Base-by-base conservation (phyloP, 148 eudicot genomes). In the Fagopyrum tataricum region DNA sequence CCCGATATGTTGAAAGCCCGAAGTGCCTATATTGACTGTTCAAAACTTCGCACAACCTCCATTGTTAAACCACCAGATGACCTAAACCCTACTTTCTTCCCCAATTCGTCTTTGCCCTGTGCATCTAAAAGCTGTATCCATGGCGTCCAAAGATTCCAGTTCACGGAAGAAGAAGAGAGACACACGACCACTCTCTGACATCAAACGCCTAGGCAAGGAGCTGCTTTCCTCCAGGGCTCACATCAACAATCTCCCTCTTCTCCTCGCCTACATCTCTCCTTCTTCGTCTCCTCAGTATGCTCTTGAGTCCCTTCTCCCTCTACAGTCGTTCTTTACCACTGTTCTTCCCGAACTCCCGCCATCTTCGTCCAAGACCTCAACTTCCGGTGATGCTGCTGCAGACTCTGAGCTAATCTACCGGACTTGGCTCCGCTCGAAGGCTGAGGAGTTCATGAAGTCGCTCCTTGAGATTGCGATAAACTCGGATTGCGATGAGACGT, bases 391-490 rank as follows among this genome's bases (percentile, higher is more conserved):
- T 18, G 78, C 64, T 13, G 68, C 44, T 17, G 17, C 76, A 5
- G 95, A 90, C 43, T 80, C 96, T 6, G 97, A 94, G 51, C 70
- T 85, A 59, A 81, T 91, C 15, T 94, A 88, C 78, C 83, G 78
- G 23, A 82, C 88, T 4, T 91, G 98, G 98, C 84, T 91, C 18
- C 90, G 96, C 46, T 76, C 91, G 14, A 94, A 91, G 82, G 88
- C 87, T 58, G 93, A 89, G 39, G 88, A 88, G 37, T 78, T 91
- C 20, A 81, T 79, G 17, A 76, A 47, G 10, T 78, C 85, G 2
- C 83, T 91, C 4, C 39, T 94, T 20, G 79, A 82, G 12, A 74
- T 91, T 51, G 79, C 77, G 2, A 72, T 82, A 44, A 85, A 85
- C 44, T 49, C 83, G 5, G 78, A 72, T 9, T 78, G 85, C 44